Evolutionary conservation across 768 basidiomycete species (phyloP).

Genomic region (Auricularia heimuer): DNA sequence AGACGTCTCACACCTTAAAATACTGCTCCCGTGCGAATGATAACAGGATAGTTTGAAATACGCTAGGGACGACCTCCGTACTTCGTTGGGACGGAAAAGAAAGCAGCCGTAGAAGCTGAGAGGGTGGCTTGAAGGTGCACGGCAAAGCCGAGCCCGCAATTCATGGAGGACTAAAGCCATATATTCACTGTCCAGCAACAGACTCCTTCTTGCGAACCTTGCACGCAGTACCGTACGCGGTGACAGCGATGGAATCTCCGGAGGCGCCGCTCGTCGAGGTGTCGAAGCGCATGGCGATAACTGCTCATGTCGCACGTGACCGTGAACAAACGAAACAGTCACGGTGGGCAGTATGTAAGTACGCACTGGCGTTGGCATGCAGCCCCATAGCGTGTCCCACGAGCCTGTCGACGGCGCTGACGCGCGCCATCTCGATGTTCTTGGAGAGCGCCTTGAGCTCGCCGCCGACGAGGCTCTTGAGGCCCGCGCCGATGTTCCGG

Average conservation of each 20-base stretch:
- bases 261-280: background rate
- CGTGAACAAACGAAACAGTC: background rate
- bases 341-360: background rate
- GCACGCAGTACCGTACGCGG: background rate
- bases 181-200: too few relatives aligned
- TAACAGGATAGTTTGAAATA: too few relatives aligned
- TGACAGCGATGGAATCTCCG: background rate
- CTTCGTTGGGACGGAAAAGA: too few relatives aligned
- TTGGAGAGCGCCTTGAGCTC: background rate
- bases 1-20: too few relatives aligned
- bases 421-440: background rate
- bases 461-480: conserved; percentile 1
- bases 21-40: too few relatives aligned
- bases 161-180: too few relatives aligned
- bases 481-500: background rate
- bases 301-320: background rate
- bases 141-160: too few relatives aligned
- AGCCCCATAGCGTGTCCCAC: background rate
- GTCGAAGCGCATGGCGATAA: conserved; percentile 1
- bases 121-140: too few relatives aligned
- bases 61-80: too few relatives aligned
- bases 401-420: background rate
- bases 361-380: conserved; percentile 1
- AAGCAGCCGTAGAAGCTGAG: too few relatives aligned
- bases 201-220: background rate